phyloP scores from a whole-genome alignment of 495 filamentous ascomycete genomes.

The Glutinoglossum americanum region DNA sequence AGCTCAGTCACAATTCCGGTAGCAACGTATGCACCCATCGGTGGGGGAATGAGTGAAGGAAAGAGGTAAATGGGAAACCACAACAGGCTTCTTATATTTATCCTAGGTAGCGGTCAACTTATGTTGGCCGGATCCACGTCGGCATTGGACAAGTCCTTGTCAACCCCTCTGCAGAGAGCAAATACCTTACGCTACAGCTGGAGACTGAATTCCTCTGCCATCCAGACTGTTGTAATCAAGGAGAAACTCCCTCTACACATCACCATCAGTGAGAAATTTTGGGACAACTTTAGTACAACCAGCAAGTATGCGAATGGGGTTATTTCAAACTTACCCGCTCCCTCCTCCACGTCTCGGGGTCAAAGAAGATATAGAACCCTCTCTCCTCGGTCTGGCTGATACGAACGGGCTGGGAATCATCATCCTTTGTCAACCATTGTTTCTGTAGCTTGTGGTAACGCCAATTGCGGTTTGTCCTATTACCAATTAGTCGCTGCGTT shows the following conservation, averaged over 20 bases:
- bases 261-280: neutral
- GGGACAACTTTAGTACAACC: neutral
- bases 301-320: neutral
- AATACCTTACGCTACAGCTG: neutral
- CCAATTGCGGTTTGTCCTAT: slow-evolving; percentile 56
- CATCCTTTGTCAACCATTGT: slow-evolving; percentile 81
- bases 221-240: slow-evolving; percentile 64
- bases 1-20: neutral
- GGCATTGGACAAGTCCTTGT: neutral
- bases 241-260: slow-evolving; percentile 46
- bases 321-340: slow-evolving; percentile 40
- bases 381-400: slow-evolving; percentile 51
- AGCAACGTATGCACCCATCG: neutral
- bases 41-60: neutral
- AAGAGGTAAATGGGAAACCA: neutral
- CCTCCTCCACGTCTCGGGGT: slow-evolving; percentile 64
- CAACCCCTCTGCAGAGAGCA: neutral
- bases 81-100: neutral
- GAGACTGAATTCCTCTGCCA: slow-evolving; percentile 1
- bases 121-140: neutral
- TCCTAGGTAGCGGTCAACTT: neutral
- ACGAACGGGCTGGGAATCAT: slow-evolving; percentile 43
- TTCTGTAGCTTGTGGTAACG: slow-evolving; percentile 76
- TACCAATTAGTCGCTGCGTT: slow-evolving; percentile 6
- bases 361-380: slow-evolving; percentile 79